A percentile compares a stretch with the other conserved stretches of the same genome.
Evolutionary conservation across 2,329 filamentous ascomycete species (phyloP).

Genomic region (Karstenula rhodostoma): DNA sequence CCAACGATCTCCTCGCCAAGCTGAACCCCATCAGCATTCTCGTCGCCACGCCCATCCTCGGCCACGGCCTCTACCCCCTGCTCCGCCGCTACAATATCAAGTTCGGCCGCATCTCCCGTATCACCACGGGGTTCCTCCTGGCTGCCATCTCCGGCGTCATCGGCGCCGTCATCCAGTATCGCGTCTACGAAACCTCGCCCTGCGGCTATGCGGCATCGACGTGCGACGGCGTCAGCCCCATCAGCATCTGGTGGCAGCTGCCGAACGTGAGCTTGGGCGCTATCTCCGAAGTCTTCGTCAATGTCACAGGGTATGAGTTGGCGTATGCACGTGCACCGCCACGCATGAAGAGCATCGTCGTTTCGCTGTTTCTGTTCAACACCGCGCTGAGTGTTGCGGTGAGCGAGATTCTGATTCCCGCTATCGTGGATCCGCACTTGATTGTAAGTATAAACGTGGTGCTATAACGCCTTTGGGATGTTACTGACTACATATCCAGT

Average conservation of each 20-base stretch:
- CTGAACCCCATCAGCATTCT: conserved; percentile 24
- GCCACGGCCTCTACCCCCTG: conserved; percentile 58
- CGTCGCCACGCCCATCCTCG: conserved; percentile 54
- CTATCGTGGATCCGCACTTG: conserved; percentile 57
- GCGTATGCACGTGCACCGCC: conserved; percentile 55
- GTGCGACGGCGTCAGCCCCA: conserved; percentile 50
- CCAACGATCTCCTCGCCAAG: conserved; percentile 22
- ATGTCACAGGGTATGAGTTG: conserved; percentile 56
- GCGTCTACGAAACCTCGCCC: conserved; percentile 57
- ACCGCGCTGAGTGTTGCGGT: conserved; percentile 51
- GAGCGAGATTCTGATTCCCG: conserved; percentile 54
- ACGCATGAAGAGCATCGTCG: conserved; percentile 54
- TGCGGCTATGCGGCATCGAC: conserved; percentile 54
- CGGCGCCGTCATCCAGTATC: conserved; percentile 53
- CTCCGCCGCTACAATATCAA: conserved; percentile 54
- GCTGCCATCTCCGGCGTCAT: conserved; percentile 55
- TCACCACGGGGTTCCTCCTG: conserved; percentile 61
- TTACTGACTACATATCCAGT: conserved; percentile 26
- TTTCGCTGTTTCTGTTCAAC: conserved; percentile 53
- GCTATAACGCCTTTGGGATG: too few species aligned
- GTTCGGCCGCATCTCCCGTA: conserved; percentile 59
- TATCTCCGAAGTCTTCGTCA: conserved; percentile 46
- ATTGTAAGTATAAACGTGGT: conserved; percentile 33
- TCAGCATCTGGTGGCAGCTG: conserved; percentile 56
- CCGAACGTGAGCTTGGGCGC: conserved; percentile 46